Percentiles rank a stretch among this genome's conserved stretches.
Evolutionary conservation across 2,329 filamentous ascomycete species (phyloP).

Genomic region (Periconia sp.): DNA sequence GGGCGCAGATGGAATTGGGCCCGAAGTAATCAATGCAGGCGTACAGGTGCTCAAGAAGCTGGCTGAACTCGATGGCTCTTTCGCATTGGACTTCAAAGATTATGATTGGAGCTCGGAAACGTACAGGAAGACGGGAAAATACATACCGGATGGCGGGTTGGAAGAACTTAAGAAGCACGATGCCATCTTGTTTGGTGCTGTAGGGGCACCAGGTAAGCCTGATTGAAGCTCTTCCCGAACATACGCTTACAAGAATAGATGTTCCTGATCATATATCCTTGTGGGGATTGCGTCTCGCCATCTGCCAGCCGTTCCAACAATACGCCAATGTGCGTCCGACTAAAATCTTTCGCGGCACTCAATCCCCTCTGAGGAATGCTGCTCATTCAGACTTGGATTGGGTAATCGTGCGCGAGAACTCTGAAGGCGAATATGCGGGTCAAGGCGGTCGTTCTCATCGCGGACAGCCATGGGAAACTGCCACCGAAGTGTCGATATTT

Average conservation of each 20-base stretch:
- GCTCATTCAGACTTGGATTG: constrained; percentile 64
- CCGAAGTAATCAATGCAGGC: constrained; percentile 66
- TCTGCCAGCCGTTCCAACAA: constrained; percentile 58
- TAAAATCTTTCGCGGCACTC: constrained; percentile 61
- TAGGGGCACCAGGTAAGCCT: constrained; percentile 62
- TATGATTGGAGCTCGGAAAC: constrained; percentile 69
- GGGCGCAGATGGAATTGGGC: constrained; percentile 70
- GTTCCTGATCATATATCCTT: constrained; percentile 60
- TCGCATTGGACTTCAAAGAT: constrained; percentile 62
- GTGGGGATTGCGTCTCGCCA: constrained; percentile 58
- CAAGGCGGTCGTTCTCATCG: constrained; percentile 64
- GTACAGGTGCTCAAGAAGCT: constrained; percentile 63
- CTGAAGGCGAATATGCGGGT: constrained; percentile 67
- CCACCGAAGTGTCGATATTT: constrained; percentile 66
- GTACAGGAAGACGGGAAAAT: constrained; percentile 66
- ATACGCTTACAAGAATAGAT: constrained; percentile 26
- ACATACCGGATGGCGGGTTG: constrained; percentile 63
- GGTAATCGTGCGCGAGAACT: constrained; percentile 69
- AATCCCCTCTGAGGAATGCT: constrained; percentile 54
- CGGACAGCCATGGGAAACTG: constrained; percentile 60
- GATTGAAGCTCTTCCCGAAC: neutral
- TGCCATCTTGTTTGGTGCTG: constrained; percentile 69
- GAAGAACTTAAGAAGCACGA: constrained; percentile 61
- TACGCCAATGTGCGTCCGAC: constrained; percentile 63
- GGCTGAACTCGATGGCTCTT: constrained; percentile 55